These are phyloP conservation scores for Solanum sejunctum DNA, from an alignment of 257 asterid species.

Conservation along the genomic window DNA sequence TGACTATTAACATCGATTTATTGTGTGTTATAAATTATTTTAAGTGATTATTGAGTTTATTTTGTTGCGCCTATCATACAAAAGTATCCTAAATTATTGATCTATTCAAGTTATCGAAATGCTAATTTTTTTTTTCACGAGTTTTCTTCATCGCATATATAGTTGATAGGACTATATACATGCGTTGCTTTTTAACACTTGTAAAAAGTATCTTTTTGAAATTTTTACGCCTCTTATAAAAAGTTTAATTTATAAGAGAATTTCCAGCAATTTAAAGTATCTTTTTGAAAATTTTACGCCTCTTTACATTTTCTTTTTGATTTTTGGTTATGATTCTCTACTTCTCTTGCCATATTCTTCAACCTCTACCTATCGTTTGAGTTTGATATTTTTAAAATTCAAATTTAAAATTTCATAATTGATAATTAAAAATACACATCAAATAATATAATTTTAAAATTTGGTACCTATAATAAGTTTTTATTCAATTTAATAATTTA, in stretches of 20 bases:
- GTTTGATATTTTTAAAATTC: background rate
- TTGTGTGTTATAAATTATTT: no score
- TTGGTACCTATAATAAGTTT: no score
- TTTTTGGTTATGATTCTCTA: background rate
- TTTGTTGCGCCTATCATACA: no score
- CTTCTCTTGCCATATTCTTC: background rate
- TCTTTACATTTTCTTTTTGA: background rate
- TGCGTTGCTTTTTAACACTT: no score
- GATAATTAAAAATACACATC: background rate
- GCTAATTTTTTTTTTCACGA: no score
- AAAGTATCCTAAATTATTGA: no score
- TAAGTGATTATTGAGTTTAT: no score
- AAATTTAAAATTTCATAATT: fast-evolving
- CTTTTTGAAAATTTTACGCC: background rate
- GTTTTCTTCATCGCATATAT: no score
- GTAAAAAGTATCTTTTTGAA: background rate
- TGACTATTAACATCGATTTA: no score
- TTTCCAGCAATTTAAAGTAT: background rate
- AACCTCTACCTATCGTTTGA: background rate
- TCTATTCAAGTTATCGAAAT: no score
- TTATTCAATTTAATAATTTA: background rate
- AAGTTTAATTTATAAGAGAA: no score
- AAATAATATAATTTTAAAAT: background rate
- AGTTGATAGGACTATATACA: no score
- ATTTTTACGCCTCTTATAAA: background rate